Evolutionary conservation across 2,329 filamentous ascomycete species (phyloP), one percentile per base, ranked within the genome.

Genomic region (Sclerotinia minor): DNA sequence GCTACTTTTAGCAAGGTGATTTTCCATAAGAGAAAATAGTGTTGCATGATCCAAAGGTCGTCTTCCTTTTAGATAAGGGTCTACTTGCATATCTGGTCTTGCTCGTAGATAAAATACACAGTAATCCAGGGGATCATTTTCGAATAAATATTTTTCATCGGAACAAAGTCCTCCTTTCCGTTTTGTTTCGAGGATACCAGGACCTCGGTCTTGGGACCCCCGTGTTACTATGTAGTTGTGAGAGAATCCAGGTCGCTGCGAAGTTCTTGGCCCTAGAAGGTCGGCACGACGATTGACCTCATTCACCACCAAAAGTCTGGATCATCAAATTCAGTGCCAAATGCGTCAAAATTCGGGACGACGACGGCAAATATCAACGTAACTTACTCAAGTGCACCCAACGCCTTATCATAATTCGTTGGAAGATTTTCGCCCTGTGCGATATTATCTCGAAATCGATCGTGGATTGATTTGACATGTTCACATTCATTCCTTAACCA

Each of bases 21-120:
- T 1, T 15, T 69, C 60, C 5, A 68, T 29, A 29, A 69, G 50
- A 7, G 52, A 60, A 26, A 69, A 69, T 21, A 61, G 5, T 3
- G 60, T 35, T 49, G n/a, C 32, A 41, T 67, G 65, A 26, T 69
- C 68, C 41, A 26, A 57, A 32, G 29, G 0, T 8, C 35, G 2
- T 32, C 35, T 55, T 35, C 2, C 29, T 19, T 1, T 21, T 53
- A 4, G 32, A 9, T 53, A 5, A 32, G 3, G 26, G 32, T 41
- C 45, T 49, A 29, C 26, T n/a, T 59, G 44, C 2, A 7, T 53
- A 24, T 69, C 54, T 3, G 44, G 38, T 4, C 13, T 8, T 26
- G 5, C 3, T 7, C 19, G n/a, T n/a, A 60, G 11, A 8, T 60
- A 0, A 3, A 1, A 8, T 47, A 60, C 7, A 47, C 57, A 45